phyloP scores from a whole-genome alignment of 148 eudicot genomes.

The Suaeda aralocaspica region DNA sequence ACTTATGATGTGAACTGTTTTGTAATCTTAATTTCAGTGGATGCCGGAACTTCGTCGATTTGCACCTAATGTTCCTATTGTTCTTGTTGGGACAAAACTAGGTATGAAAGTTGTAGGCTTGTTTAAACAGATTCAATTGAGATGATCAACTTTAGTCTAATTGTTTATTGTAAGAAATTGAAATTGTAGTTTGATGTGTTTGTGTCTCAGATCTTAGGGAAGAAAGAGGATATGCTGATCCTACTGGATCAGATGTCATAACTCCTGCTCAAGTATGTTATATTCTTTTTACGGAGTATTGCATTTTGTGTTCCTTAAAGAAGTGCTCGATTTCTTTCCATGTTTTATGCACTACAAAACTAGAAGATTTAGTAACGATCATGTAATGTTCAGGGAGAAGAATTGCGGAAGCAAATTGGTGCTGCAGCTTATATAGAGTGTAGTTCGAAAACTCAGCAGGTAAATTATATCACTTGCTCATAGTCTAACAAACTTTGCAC shows the following conservation, averaged over 20 bases:
- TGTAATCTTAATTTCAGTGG: slow-evolving; percentile 64
- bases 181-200: neutral
- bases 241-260: slow-evolving; percentile 59
- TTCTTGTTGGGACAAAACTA: slow-evolving; percentile 96
- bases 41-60: slow-evolving; percentile 98
- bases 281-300: neutral
- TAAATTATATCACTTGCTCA: slow-evolving; percentile 16
- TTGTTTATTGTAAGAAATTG: neutral
- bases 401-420: slow-evolving; percentile 92
- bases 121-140: slow-evolving; percentile 6
- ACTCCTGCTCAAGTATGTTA: slow-evolving; percentile 70
- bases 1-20: slow-evolving; percentile 9
- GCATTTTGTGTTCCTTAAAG: too few relatives aligned
- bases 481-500: neutral
- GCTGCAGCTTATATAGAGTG: slow-evolving; percentile 96
- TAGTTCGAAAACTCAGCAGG: slow-evolving; percentile 99
- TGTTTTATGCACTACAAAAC: neutral
- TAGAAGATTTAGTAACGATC: slow-evolving; percentile 4
- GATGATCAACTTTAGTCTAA: neutral
- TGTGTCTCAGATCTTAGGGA: slow-evolving; percentile 72
- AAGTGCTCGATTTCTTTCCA: neutral
- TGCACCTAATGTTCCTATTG: slow-evolving; percentile 91
- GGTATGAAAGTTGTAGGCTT: slow-evolving; percentile 39
- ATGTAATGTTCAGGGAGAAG: slow-evolving; percentile 69
- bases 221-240: slow-evolving; percentile 78